Percentiles rank a stretch among this genome's conserved stretches.
These are phyloP conservation scores for Talaromyces funiculosus DNA, from an alignment of 2,329 filamentous ascomycete species.

Conservation along the genomic window DNA sequence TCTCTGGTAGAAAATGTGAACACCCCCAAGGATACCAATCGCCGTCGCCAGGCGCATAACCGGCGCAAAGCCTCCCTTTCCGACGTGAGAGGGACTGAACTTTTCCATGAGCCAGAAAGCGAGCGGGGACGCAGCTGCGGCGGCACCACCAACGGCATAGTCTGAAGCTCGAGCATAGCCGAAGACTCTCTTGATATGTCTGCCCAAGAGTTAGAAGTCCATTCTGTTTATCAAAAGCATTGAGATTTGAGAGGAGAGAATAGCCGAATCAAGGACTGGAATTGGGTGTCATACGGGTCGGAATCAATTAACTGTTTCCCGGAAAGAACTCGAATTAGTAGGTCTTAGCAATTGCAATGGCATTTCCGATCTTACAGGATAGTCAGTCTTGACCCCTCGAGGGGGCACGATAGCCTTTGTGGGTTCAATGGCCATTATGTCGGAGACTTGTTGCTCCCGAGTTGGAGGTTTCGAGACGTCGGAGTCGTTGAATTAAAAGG, in stretches of 20 bases:
- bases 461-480: not conserved
- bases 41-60: conserved; percentile 73
- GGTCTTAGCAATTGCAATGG: not conserved
- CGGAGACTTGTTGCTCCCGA: conserved; percentile 5
- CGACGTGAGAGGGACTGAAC: conserved; percentile 77
- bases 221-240: no score
- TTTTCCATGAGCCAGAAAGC: conserved; percentile 75
- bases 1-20: conserved; percentile 78
- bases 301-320: conserved; percentile 84
- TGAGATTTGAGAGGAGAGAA: not conserved
- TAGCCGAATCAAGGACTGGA: not conserved
- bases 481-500: not conserved
- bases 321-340: conserved; percentile 2
- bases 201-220: conserved; percentile 38
- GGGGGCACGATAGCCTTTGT: conserved; percentile 57
- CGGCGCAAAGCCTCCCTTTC: conserved; percentile 73
- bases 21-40: conserved; percentile 69
- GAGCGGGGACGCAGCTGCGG: conserved; percentile 66
- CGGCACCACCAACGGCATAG: conserved; percentile 64
- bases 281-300: conserved; percentile 66
- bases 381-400: conserved; percentile 76
- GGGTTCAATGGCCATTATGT: conserved; percentile 33
- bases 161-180: conserved; percentile 81
- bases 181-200: conserved; percentile 86
- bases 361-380: conserved; percentile 61